phyloP scores from a whole-genome alignment of 805 yeast species.

The Wickerhamomyces ciferrii region DNA sequence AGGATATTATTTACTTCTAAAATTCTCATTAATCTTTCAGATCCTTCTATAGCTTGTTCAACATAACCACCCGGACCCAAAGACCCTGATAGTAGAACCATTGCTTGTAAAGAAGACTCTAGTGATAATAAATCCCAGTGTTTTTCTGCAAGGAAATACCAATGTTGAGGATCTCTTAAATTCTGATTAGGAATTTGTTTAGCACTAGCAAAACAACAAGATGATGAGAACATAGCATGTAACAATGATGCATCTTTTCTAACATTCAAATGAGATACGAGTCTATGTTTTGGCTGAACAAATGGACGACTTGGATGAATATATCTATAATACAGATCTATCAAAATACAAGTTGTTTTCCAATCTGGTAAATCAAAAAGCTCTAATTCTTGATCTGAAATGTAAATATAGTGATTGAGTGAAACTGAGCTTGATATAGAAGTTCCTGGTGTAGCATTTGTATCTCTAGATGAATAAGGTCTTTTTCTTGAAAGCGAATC shows the following conservation, averaged over 20 bases:
- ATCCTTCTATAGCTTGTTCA: conserved; percentile 23
- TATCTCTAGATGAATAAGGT: conserved; percentile 2
- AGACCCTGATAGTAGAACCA: conserved; percentile 24
- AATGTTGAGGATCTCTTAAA: conserved; percentile 28
- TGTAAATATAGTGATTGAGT: conserved; percentile 7
- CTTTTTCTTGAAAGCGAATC: neutral
- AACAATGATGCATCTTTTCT: conserved; percentile 25
- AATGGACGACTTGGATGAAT: conserved; percentile 31
- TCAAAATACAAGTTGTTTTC: conserved; percentile 24
- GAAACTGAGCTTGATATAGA: conserved; percentile 8
- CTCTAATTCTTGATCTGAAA: conserved; percentile 25
- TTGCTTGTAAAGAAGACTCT: conserved; percentile 21
- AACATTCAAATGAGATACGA: conserved; percentile 25
- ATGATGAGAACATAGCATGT: conserved; percentile 30
- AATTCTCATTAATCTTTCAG: conserved; percentile 16
- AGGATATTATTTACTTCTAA: conserved; percentile 12
- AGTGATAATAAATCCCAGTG: conserved; percentile 26
- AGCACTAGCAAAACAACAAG: conserved; percentile 27
- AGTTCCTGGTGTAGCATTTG: conserved; percentile 2
- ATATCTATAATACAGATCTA: conserved; percentile 36
- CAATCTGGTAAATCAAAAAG: conserved; percentile 32
- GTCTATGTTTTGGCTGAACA: conserved; percentile 28
- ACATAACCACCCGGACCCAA: conserved; percentile 24
- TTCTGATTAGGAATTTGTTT: conserved; percentile 19
- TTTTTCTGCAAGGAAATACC: conserved; percentile 30